Base-by-base conservation (phyloP, 495 filamentous ascomycete genomes). In the Xylaria acuta region DNA sequence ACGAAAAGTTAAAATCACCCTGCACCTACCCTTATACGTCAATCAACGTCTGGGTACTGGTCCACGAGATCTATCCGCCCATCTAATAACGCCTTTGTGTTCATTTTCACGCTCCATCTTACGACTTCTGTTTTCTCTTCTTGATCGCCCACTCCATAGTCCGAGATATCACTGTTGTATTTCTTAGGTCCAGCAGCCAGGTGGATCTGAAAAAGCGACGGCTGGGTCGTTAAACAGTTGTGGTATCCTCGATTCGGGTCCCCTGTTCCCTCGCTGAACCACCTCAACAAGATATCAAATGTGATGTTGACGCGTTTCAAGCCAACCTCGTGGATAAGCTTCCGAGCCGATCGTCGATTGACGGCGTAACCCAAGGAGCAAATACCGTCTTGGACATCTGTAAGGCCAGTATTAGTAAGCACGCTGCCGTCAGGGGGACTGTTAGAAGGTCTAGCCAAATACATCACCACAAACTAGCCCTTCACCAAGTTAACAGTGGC, bases 331-430 rank as follows among this genome's bases (percentile, higher is more conserved):
- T 74, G 51, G n/a, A 82, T 74, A 27, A 82, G 56, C 63, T 72
- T 66, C 20, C 71, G 75, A 51, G 80, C 80, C 5, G 73, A 80
- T 16, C 65, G 45, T 54, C 70, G 80, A 43, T 60, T 77, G 27
- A 82, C 72, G 7, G 73, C 81, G 73, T 82, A 82, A 8, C 70
- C 80, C 1, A 82, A 71, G 20, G 80, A 75, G 74, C 80, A 81
- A 16, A 78, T 72, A 47, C 73, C 77, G 41, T 79, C 76, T 65
- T 78, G 78, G n/a, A 71, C 73, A 71, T 82, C 65, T 68, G 27
- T 22, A 5, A 47, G 36, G 18, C 4, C 11, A 40, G 2, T 41
- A 56, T 56, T 7, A 56, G 45, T 56, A 68, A 30, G 3, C n/a
- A 54, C 16, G 6, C 12, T 47, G 14, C 5, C 27, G 14, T 12